phyloP scores from a whole-genome alignment of 768 basidiomycete species.

The Galerina sulciceps region DNA sequence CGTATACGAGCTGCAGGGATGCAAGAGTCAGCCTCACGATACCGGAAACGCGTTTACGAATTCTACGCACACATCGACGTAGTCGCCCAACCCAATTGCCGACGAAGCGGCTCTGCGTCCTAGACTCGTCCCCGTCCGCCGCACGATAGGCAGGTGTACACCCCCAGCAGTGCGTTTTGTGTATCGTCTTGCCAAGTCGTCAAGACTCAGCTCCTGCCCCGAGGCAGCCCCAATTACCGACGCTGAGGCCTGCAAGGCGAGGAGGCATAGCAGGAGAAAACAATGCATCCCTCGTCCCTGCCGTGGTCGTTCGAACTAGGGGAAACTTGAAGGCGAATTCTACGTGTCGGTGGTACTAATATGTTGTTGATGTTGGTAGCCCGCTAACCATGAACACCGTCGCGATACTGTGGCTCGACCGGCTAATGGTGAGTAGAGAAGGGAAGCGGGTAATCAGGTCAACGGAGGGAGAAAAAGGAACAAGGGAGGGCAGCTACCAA shows the following conservation, averaged over 20 bases:
- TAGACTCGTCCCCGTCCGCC: slow-evolving; percentile 19
- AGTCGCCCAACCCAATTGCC: slow-evolving; percentile 62
- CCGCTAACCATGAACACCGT: slow-evolving; percentile 16
- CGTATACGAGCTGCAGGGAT: slow-evolving; percentile 57
- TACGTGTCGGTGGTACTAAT: slow-evolving; percentile 5
- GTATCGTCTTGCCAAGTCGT: slow-evolving; percentile 27
- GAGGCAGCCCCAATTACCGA: not conserved
- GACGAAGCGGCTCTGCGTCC: slow-evolving; percentile 36
- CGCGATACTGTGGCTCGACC: too few species aligned
- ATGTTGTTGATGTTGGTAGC: slow-evolving; percentile 11
- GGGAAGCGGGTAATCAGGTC: too few species aligned
- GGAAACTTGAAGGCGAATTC: not conserved
- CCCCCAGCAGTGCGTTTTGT: slow-evolving; percentile 35
- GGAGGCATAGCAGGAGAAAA: not conserved
- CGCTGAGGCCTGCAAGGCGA: not conserved
- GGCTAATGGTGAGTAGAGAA: too few species aligned
- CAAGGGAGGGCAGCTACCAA: too few species aligned
- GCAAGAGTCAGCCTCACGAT: not conserved
- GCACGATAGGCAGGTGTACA: slow-evolving; percentile 42
- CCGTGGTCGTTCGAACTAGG: not conserved
- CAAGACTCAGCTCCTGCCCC: slow-evolving; percentile 15
- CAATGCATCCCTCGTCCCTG: not conserved
- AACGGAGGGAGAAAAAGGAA: too few species aligned
- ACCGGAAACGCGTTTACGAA: not conserved
- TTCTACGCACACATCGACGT: slow-evolving; percentile 58